Evolutionary conservation across 371 early-diverging fungal genomes (phyloP).

Genomic region (Actinomortierella ambigua): DNA sequence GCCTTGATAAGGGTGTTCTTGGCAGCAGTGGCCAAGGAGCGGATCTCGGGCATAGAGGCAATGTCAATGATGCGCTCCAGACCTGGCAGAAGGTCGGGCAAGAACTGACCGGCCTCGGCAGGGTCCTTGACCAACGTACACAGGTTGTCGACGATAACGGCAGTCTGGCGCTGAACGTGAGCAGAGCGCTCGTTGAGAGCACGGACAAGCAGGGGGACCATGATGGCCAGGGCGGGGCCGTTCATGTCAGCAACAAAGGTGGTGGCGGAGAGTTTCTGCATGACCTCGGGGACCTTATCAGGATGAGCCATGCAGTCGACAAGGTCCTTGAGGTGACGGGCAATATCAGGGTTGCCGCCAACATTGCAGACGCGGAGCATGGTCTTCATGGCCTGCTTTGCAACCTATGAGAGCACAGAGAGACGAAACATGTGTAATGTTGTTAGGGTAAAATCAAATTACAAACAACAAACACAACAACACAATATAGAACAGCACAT

Average conservation of each 20-base stretch:
- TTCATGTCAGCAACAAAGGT: constrained; percentile 84
- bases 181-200: constrained; percentile 66
- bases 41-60: constrained; percentile 67
- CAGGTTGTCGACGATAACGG: constrained; percentile 64
- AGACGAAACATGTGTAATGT: no score
- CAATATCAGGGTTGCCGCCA: constrained; percentile 81
- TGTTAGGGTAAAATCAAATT: no score
- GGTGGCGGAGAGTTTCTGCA: constrained; percentile 76
- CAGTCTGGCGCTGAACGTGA: constrained; percentile 60
- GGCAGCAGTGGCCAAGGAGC: constrained; percentile 60
- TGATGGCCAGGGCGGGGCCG: constrained; percentile 79
- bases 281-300: constrained; percentile 63
- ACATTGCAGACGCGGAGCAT: constrained; percentile 74
- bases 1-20: constrained; percentile 59
- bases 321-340: constrained; percentile 67
- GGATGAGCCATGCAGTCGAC: constrained; percentile 81
- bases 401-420: constrained; percentile 37
- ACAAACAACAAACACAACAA: no score
- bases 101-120: constrained; percentile 64
- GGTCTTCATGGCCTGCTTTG: constrained; percentile 53
- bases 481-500: no score
- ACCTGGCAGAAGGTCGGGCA: constrained; percentile 73
- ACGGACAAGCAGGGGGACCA: constrained; percentile 71
- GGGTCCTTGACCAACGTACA: constrained; percentile 70
- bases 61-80: constrained; percentile 63